phyloP scores from a whole-genome alignment of 2,329 filamentous ascomycete genomes.

The Emmonsia crescens region DNA sequence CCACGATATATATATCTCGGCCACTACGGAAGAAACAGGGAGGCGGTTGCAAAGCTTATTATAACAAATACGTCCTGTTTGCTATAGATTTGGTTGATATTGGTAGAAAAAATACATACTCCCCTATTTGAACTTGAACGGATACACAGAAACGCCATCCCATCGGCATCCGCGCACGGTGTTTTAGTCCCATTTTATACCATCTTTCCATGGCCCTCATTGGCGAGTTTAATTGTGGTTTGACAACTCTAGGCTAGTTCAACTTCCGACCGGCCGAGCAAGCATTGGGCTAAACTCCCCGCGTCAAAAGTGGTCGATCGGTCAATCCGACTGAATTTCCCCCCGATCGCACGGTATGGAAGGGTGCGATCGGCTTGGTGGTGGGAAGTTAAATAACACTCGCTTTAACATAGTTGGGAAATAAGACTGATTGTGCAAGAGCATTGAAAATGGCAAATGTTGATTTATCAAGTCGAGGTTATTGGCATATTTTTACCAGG shows the following conservation, averaged over 20 bases:
- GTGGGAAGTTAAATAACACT: not conserved
- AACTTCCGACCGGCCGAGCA: not conserved
- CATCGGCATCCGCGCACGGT: not conserved
- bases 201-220: not conserved
- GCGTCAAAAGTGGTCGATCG: not conserved
- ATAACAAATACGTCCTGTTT: not conserved
- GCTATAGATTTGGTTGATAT: not conserved
- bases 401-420: not conserved
- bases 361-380: not conserved
- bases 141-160: not conserved
- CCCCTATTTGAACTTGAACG: not conserved
- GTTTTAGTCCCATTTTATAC: not conserved
- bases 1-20: not conserved
- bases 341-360: not conserved
- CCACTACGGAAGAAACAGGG: not conserved
- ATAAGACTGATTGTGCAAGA: not conserved
- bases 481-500: not conserved
- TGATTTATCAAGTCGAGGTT: not conserved
- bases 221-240: not conserved
- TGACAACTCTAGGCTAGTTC: not conserved
- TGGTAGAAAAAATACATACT: not conserved
- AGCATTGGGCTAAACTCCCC: not conserved
- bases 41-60: not conserved
- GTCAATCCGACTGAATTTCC: not conserved
- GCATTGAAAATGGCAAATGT: not conserved